Percentiles rank a stretch among this genome's conserved stretches.
These are phyloP conservation scores for Saksenaea vasiformis DNA, from an alignment of 371 early-diverging fungal genomes.

Conservation along the genomic window DNA sequence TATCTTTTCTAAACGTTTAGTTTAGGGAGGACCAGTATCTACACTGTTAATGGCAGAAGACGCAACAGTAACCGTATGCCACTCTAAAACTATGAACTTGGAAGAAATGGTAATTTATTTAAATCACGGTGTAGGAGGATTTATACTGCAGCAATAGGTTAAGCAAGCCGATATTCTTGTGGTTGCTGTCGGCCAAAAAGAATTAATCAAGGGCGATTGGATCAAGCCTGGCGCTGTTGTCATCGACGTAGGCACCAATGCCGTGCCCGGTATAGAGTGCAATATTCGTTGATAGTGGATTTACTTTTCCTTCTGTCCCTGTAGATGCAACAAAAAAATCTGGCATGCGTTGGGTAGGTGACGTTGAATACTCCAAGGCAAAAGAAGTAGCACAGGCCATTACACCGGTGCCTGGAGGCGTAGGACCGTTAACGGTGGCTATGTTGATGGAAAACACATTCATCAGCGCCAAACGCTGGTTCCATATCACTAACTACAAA, in stretches of 20 bases:
- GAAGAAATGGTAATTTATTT: neutral
- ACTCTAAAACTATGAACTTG: slow-evolving; percentile 76
- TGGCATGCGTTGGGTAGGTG: slow-evolving; percentile 85
- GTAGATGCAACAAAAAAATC: slow-evolving; percentile 78
- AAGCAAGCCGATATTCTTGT: slow-evolving; percentile 82
- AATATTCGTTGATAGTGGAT: neutral
- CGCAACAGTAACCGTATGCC: slow-evolving; percentile 92
- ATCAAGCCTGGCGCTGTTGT: slow-evolving; percentile 86
- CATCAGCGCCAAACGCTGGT: slow-evolving; percentile 57
- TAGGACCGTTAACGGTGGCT: slow-evolving; percentile 94
- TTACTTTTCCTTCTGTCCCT: neutral
- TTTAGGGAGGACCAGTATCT: slow-evolving; percentile 76
- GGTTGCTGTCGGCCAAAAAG: slow-evolving; percentile 78
- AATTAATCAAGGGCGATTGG: slow-evolving; percentile 83
- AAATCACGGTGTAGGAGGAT: neutral
- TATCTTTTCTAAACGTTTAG: no score
- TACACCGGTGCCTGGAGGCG: slow-evolving; percentile 94
- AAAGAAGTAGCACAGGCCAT: slow-evolving; percentile 68
- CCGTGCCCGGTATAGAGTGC: slow-evolving; percentile 52
- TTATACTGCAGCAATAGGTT: neutral
- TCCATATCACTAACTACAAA: neutral
- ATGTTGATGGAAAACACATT: slow-evolving; percentile 89
- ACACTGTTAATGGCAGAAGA: slow-evolving; percentile 71
- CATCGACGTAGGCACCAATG: slow-evolving; percentile 92
- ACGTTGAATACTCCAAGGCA: slow-evolving; percentile 78